Conservation (phyloP, 257 asterid genomes). For the Nicotiana sylvestris region DNA sequence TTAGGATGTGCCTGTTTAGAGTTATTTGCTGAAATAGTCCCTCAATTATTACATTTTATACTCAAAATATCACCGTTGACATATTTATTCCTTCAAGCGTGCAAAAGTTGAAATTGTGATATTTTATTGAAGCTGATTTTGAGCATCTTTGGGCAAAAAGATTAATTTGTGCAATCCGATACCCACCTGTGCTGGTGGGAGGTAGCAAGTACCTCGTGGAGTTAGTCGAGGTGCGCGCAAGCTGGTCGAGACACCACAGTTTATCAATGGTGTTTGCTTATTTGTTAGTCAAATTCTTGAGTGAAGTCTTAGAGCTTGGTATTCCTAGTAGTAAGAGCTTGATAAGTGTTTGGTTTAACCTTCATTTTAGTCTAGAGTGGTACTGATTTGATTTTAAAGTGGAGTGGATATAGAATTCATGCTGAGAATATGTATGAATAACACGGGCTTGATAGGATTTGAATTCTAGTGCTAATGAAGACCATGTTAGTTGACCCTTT, state of each 20-base stretch:
- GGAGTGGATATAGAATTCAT: background rate
- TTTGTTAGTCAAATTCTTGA: background rate
- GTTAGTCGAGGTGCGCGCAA: too few species aligned
- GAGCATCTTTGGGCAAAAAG: too few species aligned
- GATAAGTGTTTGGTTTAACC: background rate
- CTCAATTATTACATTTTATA: background rate
- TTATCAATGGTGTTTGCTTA: background rate
- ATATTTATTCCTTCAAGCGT: background rate
- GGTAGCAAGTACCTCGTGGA: too few species aligned
- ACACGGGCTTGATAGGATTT: background rate
- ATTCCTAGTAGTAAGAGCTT: background rate
- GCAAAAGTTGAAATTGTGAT: background rate
- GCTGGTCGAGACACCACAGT: too few species aligned
- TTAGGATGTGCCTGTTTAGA: background rate
- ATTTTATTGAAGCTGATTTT: too few species aligned
- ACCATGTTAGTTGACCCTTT: too few species aligned
- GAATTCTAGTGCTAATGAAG: too few species aligned
- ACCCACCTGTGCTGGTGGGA: too few species aligned
- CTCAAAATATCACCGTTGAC: background rate
- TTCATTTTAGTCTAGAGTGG: background rate
- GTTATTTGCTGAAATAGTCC: background rate
- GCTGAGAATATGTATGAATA: background rate
- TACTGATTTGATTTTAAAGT: background rate
- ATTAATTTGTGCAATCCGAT: too few species aligned
- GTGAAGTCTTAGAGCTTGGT: background rate